phyloP scores from a whole-genome alignment of 495 filamentous ascomycete genomes.

The Copromyces sp. region DNA sequence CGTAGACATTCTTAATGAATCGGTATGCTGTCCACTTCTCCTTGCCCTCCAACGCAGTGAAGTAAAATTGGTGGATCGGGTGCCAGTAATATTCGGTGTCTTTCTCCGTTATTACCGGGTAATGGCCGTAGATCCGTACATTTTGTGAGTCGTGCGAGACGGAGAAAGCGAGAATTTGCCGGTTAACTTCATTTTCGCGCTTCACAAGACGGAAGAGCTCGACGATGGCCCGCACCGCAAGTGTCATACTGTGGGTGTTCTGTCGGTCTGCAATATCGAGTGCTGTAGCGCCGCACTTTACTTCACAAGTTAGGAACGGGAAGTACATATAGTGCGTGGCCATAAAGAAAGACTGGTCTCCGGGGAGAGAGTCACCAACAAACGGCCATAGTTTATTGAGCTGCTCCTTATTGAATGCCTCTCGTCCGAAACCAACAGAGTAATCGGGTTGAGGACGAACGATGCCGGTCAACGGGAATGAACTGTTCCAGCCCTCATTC shows the following conservation, averaged over 20 bases:
- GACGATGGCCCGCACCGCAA: slow-evolving; percentile 27
- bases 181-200: slow-evolving; percentile 28
- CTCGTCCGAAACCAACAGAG: slow-evolving; percentile 30
- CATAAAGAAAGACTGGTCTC: slow-evolving; percentile 6
- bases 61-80: not conserved
- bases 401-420: slow-evolving; percentile 32
- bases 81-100: slow-evolving; percentile 9
- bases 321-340: slow-evolving; percentile 23
- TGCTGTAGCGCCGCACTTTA: slow-evolving; percentile 26
- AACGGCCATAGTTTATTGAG: slow-evolving; percentile 30
- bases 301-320: slow-evolving; percentile 16
- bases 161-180: slow-evolving; percentile 36
- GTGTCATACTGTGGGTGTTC: slow-evolving; percentile 23
- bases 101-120: slow-evolving; percentile 12
- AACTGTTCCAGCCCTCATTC: slow-evolving; percentile 34
- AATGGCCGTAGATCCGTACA: slow-evolving; percentile 34
- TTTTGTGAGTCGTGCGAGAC: slow-evolving; percentile 33
- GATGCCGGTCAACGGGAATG: slow-evolving; percentile 20
- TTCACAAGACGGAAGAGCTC: slow-evolving; percentile 25
- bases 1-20: slow-evolving; percentile 29
- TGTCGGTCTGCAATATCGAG: slow-evolving; percentile 14
- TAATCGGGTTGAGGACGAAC: slow-evolving; percentile 27
- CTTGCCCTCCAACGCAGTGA: not conserved
- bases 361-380: slow-evolving; percentile 13
- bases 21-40: slow-evolving; percentile 13